Conservation (phyloP, 164 flowering plant species). For the Litsea cubeba region DNA sequence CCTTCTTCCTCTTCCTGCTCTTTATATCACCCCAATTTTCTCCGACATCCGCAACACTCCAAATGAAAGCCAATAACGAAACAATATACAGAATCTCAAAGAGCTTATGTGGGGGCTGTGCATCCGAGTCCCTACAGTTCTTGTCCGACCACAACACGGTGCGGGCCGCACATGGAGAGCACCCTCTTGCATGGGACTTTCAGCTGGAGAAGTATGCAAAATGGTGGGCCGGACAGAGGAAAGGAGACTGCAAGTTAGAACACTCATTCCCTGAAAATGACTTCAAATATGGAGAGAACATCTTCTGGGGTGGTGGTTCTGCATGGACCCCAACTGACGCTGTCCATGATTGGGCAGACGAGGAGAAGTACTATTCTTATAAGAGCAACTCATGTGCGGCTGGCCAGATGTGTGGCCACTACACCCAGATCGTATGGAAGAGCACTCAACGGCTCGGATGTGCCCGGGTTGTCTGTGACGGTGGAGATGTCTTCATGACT, state of each 20-base stretch:
- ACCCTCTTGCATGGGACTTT: conserved; percentile 60
- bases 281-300: conserved; percentile 77
- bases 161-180: conserved; percentile 58
- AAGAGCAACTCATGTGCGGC: conserved; percentile 43
- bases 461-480: conserved; percentile 68
- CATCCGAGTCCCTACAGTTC: conserved; percentile 41
- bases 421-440: conserved; percentile 89
- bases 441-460: conserved; percentile 68
- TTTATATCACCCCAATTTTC: no score
- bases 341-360: conserved; percentile 68
- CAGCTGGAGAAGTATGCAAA: conserved; percentile 54
- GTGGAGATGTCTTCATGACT: conserved; percentile 80
- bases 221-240: conserved; percentile 71
- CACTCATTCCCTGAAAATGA: conserved; percentile 53
- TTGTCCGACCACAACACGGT: conserved; percentile 64
- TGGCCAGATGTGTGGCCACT: conserved; percentile 73
- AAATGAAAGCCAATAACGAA: conserved; percentile 1
- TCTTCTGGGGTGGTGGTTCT: conserved; percentile 77
- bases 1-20: no score
- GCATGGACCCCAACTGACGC: conserved; percentile 70
- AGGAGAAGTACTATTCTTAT: conserved; percentile 66
- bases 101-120: conserved; percentile 27
- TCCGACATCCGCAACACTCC: no score
- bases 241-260: conserved; percentile 48
- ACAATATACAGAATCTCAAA: conserved; percentile 22